Evolutionary conservation across 495 filamentous ascomycete species (phyloP).

Genomic region (Barbatosphaeria neglecta): DNA sequence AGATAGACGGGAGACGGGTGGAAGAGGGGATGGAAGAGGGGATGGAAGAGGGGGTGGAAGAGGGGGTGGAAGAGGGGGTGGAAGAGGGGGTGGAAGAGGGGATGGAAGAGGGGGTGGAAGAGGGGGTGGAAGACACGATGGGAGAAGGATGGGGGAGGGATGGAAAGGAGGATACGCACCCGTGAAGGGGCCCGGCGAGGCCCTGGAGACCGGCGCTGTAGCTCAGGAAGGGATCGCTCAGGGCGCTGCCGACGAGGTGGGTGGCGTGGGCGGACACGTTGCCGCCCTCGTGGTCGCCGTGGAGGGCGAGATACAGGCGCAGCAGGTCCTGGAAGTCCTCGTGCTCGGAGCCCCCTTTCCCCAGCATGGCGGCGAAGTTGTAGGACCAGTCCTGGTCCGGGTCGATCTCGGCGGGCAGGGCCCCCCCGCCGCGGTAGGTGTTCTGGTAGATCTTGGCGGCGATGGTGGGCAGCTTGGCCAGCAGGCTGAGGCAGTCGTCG

Average conservation of each 20-base stretch:
- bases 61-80: conserved; percentile 1
- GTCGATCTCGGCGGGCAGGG: conserved; percentile 68
- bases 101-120: background rate
- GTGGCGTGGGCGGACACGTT: conserved; percentile 98
- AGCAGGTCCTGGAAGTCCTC: conserved; percentile 93
- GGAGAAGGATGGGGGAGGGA: background rate
- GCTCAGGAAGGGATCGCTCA: conserved; percentile 89
- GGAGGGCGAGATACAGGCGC: conserved; percentile 84
- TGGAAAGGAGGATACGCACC: conserved; percentile 29
- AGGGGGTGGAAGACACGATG: conserved; percentile 2
- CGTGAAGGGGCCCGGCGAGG: conserved; percentile 88
- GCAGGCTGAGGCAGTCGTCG: conserved; percentile 85
- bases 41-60: no score
- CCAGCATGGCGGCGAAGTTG: conserved; percentile 95
- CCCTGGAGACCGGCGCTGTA: conserved; percentile 95
- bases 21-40: background rate
- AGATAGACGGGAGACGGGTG: background rate
- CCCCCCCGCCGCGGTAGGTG: conserved; percentile 63
- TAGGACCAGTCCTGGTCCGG: conserved; percentile 87
- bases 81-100: background rate
- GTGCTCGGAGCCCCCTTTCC: conserved; percentile 74
- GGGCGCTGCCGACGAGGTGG: conserved; percentile 89
- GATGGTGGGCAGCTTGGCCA: conserved; percentile 93
- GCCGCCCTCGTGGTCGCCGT: conserved; percentile 96
- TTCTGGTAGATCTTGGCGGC: conserved; percentile 97